A percentile compares a stretch with the other conserved stretches of the same genome.
These are phyloP conservation scores for Urostyla sp. DNA, from an alignment of 73 alveolate genomes.

Conservation along the genomic window DNA sequence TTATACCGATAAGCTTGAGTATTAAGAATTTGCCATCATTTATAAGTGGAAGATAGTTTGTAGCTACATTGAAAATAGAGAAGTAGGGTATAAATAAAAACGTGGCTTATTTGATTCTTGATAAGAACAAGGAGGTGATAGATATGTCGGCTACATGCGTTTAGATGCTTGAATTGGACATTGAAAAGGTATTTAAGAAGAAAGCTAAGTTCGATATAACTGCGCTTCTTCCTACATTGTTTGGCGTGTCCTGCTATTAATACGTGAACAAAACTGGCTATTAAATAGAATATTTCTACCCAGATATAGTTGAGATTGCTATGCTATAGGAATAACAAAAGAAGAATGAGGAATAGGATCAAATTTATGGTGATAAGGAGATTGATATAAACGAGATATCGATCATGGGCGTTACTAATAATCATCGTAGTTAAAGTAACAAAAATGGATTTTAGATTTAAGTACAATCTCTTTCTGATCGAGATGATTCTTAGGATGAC, in stretches of 20 bases:
- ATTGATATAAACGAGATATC: too few relatives aligned
- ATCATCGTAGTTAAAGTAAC: not conserved
- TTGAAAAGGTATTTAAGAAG: not conserved
- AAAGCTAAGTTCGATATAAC: slow-evolving; percentile 53
- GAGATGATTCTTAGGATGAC: not conserved
- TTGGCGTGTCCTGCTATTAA: slow-evolving; percentile 47
- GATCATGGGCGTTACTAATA: not conserved
- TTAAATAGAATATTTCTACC: slow-evolving; percentile 23
- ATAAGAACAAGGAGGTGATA: slow-evolving; percentile 37
- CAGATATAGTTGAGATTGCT: slow-evolving; percentile 37
- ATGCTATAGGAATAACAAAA: too few relatives aligned
- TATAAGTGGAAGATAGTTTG: slow-evolving; percentile 48
- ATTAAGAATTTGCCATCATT: slow-evolving; percentile 51
- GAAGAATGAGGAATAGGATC: not conserved
- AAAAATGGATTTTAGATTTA: not conserved
- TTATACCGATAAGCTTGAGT: slow-evolving; percentile 53
- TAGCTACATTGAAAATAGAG: slow-evolving; percentile 57
- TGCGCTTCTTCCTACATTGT: slow-evolving; percentile 40
- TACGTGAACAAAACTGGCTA: slow-evolving; percentile 44
- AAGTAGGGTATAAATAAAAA: slow-evolving; percentile 37
- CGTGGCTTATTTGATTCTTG: slow-evolving; percentile 41
- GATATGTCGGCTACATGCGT: slow-evolving; percentile 43
- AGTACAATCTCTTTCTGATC: not conserved
- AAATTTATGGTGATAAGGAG: slow-evolving; percentile 2
- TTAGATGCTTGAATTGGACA: slow-evolving; percentile 34